Conservation (phyloP, 2,329 filamentous ascomycete species). For the Microsporum canis region DNA sequence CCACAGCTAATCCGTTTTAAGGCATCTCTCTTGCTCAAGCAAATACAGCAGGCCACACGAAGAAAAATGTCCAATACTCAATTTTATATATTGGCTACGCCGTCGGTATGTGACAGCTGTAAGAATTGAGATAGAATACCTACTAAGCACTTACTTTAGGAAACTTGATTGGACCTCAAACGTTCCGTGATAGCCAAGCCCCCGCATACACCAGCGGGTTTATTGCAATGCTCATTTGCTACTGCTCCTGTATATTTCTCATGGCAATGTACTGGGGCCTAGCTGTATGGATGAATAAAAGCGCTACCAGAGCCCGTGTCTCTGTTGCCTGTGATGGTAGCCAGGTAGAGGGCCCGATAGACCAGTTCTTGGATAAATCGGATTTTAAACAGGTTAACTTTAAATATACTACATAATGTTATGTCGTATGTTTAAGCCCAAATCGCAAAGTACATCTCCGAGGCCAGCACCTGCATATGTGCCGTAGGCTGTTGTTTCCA, state of each 20-base stretch:
- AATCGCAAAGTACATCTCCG: background rate
- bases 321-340: background rate
- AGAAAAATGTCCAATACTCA: constrained; percentile 31
- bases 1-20: background rate
- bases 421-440: background rate
- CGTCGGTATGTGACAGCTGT: constrained; percentile 18
- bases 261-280: constrained; percentile 25
- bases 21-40: constrained; percentile 16
- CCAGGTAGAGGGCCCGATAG: constrained; percentile 8
- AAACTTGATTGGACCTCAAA: constrained; percentile 35
- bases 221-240: constrained; percentile 28
- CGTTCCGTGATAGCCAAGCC: constrained; percentile 30
- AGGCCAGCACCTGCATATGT: too few species aligned
- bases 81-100: constrained; percentile 33
- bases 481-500: too few species aligned
- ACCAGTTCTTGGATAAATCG: constrained; percentile 18
- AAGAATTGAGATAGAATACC: background rate
- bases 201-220: constrained; percentile 31
- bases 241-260: constrained; percentile 25
- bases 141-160: constrained; percentile 11
- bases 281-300: constrained; percentile 15
- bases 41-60: constrained; percentile 31
- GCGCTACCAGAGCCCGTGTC: constrained; percentile 2
- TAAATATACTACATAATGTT: constrained; percentile 18
- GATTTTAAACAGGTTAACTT: constrained; percentile 20